Base-by-base conservation (phyloP, 2,329 filamentous ascomycete genomes). In the Penicillium sp. region DNA sequence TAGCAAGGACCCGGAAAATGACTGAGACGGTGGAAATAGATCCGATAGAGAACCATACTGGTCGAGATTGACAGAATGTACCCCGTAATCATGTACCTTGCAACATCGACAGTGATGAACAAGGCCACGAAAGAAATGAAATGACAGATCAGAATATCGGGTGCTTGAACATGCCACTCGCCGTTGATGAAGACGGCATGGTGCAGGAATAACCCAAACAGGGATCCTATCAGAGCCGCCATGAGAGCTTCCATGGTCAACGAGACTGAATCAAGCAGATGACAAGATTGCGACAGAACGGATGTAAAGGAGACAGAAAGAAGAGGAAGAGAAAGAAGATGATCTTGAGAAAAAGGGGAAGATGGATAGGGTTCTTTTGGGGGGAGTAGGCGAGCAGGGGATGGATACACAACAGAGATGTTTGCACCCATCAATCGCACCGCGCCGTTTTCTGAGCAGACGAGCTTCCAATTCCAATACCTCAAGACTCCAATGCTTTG, bases 1-100 rank as follows among this genome's bases (percentile, higher is more conserved):
- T 56, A 55, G 39, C 64, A 63, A 1, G 72, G 72, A 0, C 72
- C 71, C 1, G 62, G 63, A 35, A 73, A 71, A 52, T 62, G 45
- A n/a, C 55, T 60, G 9, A 73, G 57, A 3, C 66, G 67, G 45
- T 73, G 72, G 49, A 72, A 72, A 46, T 69, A 64, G 2, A 61
- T 47, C 12, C 72, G 63, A 55, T 75, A 70, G n/a, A 68, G 46
- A 6, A 62, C 25, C 13, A 73, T 70, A 49, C 69, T 73, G 9
- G 45, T 47, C n/a, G 53, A 49, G 2, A 57, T 38, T 0, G 39
- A 26, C 3, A 48, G 2, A n/a, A 55, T 41, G 29, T 53, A 53
- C n/a, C 43, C 47, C 5, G 18, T 1, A 27, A 53, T 46, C 9
- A 52, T 28, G 36, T 28, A 44, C 13, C n/a, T 28, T 33, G 42